Base-by-base conservation (phyloP, 176 grass and related monocot species). In the Lolium perenne region DNA sequence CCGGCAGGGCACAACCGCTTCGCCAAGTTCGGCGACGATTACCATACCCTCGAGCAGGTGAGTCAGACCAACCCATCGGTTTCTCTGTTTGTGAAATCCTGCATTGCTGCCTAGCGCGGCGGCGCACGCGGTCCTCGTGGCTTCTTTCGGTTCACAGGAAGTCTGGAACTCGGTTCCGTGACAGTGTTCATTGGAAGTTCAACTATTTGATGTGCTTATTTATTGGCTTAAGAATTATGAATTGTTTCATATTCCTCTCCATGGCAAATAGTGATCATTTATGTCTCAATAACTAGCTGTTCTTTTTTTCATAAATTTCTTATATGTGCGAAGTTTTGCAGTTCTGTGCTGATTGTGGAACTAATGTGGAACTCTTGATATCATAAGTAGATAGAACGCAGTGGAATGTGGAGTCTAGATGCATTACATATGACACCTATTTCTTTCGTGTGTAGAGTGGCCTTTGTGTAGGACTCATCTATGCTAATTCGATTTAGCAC, bases 1-100 rank as follows among this genome's bases (percentile, higher is more conserved):
- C 51, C 69, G 22, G 79, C 55, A 46, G 74, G 77, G 50, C 51
- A 69, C 10, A 69, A 50, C 2, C 91, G 62, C 26, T 93, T 89
- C 62, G 77, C 81, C 51, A 90, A 69, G 12, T 84, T 97, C 56
- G 88, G 88, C 20, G 92, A 97, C 63, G 92, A 93, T 38, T 97
- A 89, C 74, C 57, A 80, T 35, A 91, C 88, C 16, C 78, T 94
- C 6, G 90, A 97, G 21, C 88, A 94, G 93, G 90, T 90, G 12
- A 87, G 23, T 13, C 5, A 16, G 45, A 74, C 49, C 71, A n/a
- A 26, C 57, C 3, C 53, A 41, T 32, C 70, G 14, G 1, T 16
- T 82, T 62, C 48, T 68, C 68, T 57, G 12, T 14, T 4, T 45
- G 38, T 8, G 40, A 16, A 7, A 12, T 55, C 20, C n/a, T 22